A percentile compares a stretch with the other conserved stretches of the same genome.
Evolutionary conservation across 306 rosid genomes (phyloP).

Genomic region (Cucumis sativus): Cucumber_9930_V3 NC_026659.2:9225001-9225500

Average conservation of each 20-base stretch:
- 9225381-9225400: conserved; percentile 52
- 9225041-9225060: neutral
- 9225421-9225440: conserved; percentile 90
- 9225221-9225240: conserved; percentile 52
- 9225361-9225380: conserved; percentile 72
- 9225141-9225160: neutral
- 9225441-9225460: conserved; percentile 91
- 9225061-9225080: neutral
- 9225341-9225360: conserved; percentile 46
- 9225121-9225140: neutral
- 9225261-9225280: conserved; percentile 18
- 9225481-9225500: neutral
- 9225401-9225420: conserved; percentile 82
- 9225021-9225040: neutral
- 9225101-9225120: neutral
- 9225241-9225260: conserved; percentile 27
- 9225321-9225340: conserved; percentile 39
- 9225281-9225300: conserved; percentile 18
- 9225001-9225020: neutral
- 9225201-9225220: conserved; percentile 16
- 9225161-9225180: neutral
- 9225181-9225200: no score
- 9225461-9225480: conserved; percentile 7
- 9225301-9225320: conserved; percentile 21
- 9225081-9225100: neutral